Conservation (phyloP, 495 filamentous ascomycete genomes). For the Pyrenula massariospora region DNA sequence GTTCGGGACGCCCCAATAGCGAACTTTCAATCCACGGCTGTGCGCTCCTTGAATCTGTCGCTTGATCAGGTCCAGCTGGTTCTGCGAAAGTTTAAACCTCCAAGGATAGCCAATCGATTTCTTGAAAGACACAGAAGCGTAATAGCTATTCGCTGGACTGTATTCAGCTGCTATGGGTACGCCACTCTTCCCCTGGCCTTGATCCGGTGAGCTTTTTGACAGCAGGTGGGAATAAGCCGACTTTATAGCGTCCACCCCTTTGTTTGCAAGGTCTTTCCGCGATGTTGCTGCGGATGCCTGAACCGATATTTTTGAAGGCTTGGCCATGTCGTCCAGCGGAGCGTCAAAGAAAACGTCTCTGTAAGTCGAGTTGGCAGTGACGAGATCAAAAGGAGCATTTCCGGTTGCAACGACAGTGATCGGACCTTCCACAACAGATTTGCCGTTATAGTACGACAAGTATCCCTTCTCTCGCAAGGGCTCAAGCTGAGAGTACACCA, state of each 20-base stretch:
- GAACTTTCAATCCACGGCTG: slow-evolving; percentile 51
- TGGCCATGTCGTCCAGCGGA: slow-evolving; percentile 17
- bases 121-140: slow-evolving; percentile 30
- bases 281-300: background rate
- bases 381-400: slow-evolving; percentile 31
- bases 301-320: slow-evolving; percentile 1
- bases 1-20: slow-evolving; percentile 69
- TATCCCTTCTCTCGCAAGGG: slow-evolving; percentile 24
- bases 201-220: background rate
- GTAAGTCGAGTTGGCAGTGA: slow-evolving; percentile 23
- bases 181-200: slow-evolving; percentile 26
- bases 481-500: slow-evolving; percentile 25
- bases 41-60: slow-evolving; percentile 59
- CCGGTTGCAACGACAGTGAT: slow-evolving; percentile 34
- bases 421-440: slow-evolving; percentile 20
- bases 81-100: slow-evolving; percentile 16
- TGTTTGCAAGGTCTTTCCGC: slow-evolving; percentile 1
- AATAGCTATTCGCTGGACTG: slow-evolving; percentile 30
- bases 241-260: slow-evolving; percentile 7
- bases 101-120: slow-evolving; percentile 18
- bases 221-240: background rate
- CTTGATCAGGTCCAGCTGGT: slow-evolving; percentile 49
- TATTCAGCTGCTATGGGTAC: slow-evolving; percentile 10
- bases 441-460: slow-evolving; percentile 27
- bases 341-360: slow-evolving; percentile 44